A percentile compares a stretch with the other conserved stretches of the same genome.
Conservation (phyloP, 352 stramenopile species). For the Stephanocyclus meneghinianus region DNA sequence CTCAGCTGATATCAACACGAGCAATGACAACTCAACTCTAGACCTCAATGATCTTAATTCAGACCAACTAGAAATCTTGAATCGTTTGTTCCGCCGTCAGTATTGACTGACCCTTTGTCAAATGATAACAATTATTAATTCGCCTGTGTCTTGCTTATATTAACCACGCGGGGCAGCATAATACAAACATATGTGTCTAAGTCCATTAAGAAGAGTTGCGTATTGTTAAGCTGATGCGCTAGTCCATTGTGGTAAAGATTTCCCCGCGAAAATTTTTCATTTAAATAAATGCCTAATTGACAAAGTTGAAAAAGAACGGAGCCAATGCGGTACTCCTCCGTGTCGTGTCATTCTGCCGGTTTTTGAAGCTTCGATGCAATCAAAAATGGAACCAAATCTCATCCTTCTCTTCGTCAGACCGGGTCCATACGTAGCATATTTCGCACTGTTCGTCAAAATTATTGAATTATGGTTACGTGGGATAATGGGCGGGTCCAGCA, state of each 20-base stretch:
- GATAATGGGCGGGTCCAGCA: conserved; percentile 73
- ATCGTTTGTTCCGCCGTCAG: no score
- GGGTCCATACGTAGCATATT: conserved; percentile 75
- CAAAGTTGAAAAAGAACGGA: conserved; percentile 22
- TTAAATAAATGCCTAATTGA: neutral
- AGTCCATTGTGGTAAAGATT: neutral
- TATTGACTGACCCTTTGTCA: no score
- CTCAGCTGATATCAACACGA: no score
- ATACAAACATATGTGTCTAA: no score
- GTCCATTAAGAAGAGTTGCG: no score
- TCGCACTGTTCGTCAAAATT: conserved; percentile 77
- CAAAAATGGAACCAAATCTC: conserved; percentile 57
- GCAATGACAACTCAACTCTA: no score
- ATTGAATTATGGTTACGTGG: conserved; percentile 45
- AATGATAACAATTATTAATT: no score
- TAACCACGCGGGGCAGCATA: no score
- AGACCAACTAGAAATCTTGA: no score
- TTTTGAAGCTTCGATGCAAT: conserved; percentile 67
- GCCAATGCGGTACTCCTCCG: conserved; percentile 15
- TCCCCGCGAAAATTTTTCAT: neutral
- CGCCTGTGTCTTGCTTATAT: no score
- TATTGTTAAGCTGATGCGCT: no score
- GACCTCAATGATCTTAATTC: no score
- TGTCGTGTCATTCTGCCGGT: conserved; percentile 32
- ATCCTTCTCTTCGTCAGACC: conserved; percentile 60